phyloP scores from a whole-genome alignment of 2,329 filamentous ascomycete genomes.

The Nigrospora osmanthi region DNA sequence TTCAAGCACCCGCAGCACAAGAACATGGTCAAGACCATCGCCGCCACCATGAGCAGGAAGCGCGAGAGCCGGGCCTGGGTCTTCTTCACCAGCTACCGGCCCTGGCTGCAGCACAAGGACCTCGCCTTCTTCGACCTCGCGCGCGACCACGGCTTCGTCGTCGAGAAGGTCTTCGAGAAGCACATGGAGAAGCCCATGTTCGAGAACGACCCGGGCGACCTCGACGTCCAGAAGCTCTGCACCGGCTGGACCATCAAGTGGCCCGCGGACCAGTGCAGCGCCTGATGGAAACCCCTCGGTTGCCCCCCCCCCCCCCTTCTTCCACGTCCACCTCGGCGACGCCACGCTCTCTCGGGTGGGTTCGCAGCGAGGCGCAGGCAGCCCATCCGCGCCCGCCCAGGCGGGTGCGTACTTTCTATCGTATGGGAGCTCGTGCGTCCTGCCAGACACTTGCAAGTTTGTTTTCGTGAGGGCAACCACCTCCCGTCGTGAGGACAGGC shows the following conservation, averaged over 20 bases:
- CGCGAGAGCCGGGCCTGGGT: conserved; percentile 62
- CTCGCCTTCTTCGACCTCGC: conserved; percentile 79
- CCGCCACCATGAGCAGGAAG: conserved; percentile 52
- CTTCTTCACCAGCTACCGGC: conserved; percentile 90
- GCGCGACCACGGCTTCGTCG: conserved; percentile 60
- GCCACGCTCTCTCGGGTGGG: no score
- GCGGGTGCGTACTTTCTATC: no score
- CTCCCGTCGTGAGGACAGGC: no score
- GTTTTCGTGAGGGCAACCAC: no score
- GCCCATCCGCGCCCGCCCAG: no score
- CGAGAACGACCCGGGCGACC: conserved; percentile 78
- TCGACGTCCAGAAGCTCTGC: conserved; percentile 73
- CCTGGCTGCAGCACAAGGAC: conserved; percentile 82
- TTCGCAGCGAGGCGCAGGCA: no score
- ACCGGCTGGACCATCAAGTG: conserved; percentile 70
- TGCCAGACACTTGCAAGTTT: no score
- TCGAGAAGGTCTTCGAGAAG: conserved; percentile 74
- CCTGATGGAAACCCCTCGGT: no score
- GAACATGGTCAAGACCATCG: conserved; percentile 67
- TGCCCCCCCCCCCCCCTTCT: no score
- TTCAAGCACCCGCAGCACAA: conserved; percentile 86
- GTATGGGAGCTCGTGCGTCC: no score
- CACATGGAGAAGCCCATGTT: conserved; percentile 84
- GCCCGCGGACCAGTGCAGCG: conserved; percentile 29
- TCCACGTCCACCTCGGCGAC: no score